Percentiles rank a stretch among this genome's conserved stretches.
Conservation (phyloP, 441 rosid species). For the Daphne laureola region DNA sequence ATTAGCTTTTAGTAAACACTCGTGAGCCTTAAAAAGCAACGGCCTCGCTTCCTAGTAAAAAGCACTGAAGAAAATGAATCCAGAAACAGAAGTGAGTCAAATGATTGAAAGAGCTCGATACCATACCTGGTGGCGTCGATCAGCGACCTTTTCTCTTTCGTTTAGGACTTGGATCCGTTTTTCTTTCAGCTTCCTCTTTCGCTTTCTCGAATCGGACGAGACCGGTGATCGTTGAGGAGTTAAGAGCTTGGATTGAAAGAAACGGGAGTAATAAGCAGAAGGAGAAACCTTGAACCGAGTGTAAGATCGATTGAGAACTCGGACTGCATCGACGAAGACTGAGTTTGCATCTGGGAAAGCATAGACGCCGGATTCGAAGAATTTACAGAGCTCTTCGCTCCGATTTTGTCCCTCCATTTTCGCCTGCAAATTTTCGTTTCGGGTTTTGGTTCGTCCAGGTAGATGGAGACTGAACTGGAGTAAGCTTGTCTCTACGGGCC, state of each 20-base stretch:
- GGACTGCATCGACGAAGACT: constrained; percentile 70
- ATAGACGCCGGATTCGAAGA: constrained; percentile 50
- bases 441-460: no score
- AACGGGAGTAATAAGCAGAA: constrained; percentile 64
- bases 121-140: constrained; percentile 62
- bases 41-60: constrained; percentile 45
- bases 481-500: no score
- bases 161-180: constrained; percentile 29
- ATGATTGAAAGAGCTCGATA: background rate
- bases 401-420: constrained; percentile 26
- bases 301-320: constrained; percentile 54
- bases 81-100: background rate
- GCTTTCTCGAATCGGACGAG: constrained; percentile 34
- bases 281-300: constrained; percentile 50
- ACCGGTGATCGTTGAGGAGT: constrained; percentile 12
- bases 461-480: no score
- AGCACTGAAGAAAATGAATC: background rate
- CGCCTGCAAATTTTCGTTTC: background rate
- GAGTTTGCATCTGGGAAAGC: constrained; percentile 33
- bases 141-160: constrained; percentile 54
- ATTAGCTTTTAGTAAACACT: constrained; percentile 30
- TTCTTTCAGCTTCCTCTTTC: constrained; percentile 44
- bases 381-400: constrained; percentile 25
- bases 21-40: constrained; percentile 41
- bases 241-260: constrained; percentile 32